These are phyloP conservation scores for Annona cherimola DNA, from an alignment of 164 flowering plant genomes.

Conservation along the genomic window DNA sequence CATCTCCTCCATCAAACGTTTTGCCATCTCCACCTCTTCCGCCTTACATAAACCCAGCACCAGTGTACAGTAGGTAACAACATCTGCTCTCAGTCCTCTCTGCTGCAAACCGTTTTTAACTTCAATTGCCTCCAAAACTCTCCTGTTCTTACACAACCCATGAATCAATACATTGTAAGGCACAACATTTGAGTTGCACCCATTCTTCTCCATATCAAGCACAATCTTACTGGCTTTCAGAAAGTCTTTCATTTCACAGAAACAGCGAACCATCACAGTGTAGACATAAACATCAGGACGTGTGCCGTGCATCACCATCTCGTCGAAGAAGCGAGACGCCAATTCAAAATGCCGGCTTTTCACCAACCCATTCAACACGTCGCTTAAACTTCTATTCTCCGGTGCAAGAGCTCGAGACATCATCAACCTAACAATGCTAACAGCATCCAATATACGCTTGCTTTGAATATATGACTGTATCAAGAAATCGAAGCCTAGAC, in stretches of 20 bases:
- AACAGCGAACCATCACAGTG: constrained; percentile 46
- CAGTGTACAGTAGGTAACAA: constrained; percentile 64
- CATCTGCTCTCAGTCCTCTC: constrained; percentile 61
- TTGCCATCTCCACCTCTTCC: constrained; percentile 37
- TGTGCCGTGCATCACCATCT: constrained; percentile 32
- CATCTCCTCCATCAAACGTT: constrained; percentile 60
- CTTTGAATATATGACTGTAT: constrained; percentile 50
- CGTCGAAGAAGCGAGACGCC: constrained; percentile 51
- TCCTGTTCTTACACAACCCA: constrained; percentile 57
- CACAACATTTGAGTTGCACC: constrained; percentile 44
- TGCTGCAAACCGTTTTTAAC: constrained; percentile 42
- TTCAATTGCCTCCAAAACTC: constrained; percentile 58
- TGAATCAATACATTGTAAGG: constrained; percentile 68
- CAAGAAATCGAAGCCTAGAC: constrained; percentile 67
- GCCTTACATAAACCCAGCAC: constrained; percentile 64
- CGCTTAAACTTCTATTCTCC: constrained; percentile 63
- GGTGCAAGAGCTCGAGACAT: constrained; percentile 33
- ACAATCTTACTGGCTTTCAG: constrained; percentile 44
- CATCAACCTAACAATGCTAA: constrained; percentile 44
- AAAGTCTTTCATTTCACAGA: constrained; percentile 66
- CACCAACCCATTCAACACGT: constrained; percentile 54
- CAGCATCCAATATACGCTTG: constrained; percentile 44
- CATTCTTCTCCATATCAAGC: constrained; percentile 37
- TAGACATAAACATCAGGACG: constrained; percentile 50
- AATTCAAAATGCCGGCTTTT: constrained; percentile 42